Conservation (phyloP, 1,284 basidiomycete genomes). For the Paramarasmius palmivorus region DNA sequence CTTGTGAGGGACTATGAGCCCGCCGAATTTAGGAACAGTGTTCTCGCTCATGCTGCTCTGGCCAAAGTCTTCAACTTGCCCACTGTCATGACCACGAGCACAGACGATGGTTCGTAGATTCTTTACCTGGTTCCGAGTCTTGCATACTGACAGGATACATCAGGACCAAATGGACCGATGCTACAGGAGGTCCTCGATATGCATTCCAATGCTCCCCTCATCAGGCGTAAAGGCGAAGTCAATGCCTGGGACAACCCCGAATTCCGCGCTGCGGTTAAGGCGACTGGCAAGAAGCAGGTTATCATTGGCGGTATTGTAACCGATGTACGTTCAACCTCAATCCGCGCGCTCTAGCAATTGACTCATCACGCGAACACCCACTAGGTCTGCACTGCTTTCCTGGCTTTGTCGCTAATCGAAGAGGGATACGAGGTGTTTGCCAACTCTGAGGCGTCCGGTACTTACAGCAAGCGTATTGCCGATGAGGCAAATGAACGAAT, state of each 20-base stretch:
- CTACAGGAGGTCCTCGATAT: conserved; percentile 43
- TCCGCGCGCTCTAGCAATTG: background rate
- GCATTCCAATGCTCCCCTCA: conserved; percentile 42
- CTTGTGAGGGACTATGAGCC: conserved; percentile 39
- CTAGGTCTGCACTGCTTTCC: conserved; percentile 44
- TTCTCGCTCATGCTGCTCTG: conserved; percentile 45
- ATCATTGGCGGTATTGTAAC: conserved; percentile 49
- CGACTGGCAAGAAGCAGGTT: conserved; percentile 47
- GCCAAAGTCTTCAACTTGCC: conserved; percentile 45
- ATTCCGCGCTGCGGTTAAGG: conserved; percentile 43
- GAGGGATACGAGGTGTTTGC: conserved; percentile 46
- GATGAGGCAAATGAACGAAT: conserved; percentile 45
- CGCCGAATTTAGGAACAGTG: conserved; percentile 40
- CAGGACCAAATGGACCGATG: conserved; percentile 47
- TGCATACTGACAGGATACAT: conserved; percentile 16
- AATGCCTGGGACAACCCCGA: conserved; percentile 51
- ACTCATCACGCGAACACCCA: background rate
- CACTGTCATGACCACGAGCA: conserved; percentile 45
- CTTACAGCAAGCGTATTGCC: conserved; percentile 36
- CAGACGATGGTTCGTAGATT: conserved; percentile 34
- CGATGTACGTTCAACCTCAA: conserved; percentile 33
- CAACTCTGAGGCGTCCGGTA: conserved; percentile 46
- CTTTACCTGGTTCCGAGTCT: too few species aligned
- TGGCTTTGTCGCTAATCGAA: conserved; percentile 41
- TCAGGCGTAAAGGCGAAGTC: conserved; percentile 47